Evolutionary conservation across 495 filamentous ascomycete species (phyloP).

Genomic region (Alectoria sarmentosa): DNA sequence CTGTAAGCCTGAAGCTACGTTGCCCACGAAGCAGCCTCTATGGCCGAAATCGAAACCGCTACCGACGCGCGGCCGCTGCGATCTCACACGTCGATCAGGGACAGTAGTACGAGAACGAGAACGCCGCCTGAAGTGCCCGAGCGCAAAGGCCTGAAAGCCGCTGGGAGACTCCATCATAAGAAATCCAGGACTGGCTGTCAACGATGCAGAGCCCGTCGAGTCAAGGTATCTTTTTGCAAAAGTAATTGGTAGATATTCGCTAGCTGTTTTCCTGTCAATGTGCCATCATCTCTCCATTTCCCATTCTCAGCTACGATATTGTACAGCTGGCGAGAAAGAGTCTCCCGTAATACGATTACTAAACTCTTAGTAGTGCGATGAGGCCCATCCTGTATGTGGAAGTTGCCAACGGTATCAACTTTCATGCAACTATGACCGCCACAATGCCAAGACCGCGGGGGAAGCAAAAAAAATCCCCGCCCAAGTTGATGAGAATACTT

Average conservation of each 20-base stretch:
- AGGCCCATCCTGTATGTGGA: slow-evolving; percentile 35
- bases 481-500: slow-evolving; percentile 11
- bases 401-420: slow-evolving; percentile 33
- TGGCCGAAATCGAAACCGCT: not conserved
- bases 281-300: too few relatives aligned
- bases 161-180: slow-evolving; percentile 21
- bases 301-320: too few relatives aligned
- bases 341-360: not conserved
- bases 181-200: slow-evolving; percentile 31
- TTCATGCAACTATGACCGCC: slow-evolving; percentile 29
- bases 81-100: not conserved
- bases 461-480: too few relatives aligned
- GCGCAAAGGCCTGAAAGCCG: not conserved
- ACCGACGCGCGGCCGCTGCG: not conserved
- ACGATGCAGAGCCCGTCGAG: slow-evolving; percentile 32
- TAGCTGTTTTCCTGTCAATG: too few relatives aligned
- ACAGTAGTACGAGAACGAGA: too few relatives aligned
- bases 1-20: too few relatives aligned
- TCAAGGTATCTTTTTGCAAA: slow-evolving; percentile 29
- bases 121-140: not conserved
- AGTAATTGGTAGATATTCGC: not conserved
- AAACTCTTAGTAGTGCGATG: slow-evolving; percentile 33
- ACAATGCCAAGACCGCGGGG: slow-evolving; percentile 1
- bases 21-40: not conserved
- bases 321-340: too few relatives aligned